Conservation (phyloP, 2,329 filamentous ascomycete species). For the Zopfia rhizophila region DNA sequence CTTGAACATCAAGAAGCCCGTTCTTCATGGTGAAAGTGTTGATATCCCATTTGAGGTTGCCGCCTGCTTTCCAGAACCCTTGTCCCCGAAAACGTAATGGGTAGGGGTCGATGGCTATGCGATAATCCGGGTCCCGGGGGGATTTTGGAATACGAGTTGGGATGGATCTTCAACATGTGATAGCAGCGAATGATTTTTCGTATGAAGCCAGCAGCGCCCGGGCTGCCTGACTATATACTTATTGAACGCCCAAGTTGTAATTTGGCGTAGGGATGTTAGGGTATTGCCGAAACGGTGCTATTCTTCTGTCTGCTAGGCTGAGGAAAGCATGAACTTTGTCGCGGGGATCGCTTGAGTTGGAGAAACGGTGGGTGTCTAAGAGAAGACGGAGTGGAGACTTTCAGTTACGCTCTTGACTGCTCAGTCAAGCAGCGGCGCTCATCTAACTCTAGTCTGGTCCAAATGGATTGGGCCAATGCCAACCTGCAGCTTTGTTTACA, state of each 20-base stretch:
- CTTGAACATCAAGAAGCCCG: conserved; percentile 32
- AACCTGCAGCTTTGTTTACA: conserved; percentile 28
- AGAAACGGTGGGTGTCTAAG: conserved; percentile 36
- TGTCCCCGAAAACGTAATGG: conserved; percentile 34
- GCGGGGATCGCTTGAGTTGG: conserved; percentile 36
- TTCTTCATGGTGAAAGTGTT: conserved; percentile 22
- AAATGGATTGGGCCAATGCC: conserved; percentile 36
- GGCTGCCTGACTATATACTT: conserved; percentile 32
- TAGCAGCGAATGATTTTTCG: conserved; percentile 31
- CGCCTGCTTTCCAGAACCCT: conserved; percentile 28
- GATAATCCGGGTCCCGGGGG: conserved; percentile 43
- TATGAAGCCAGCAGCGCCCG: conserved; percentile 28
- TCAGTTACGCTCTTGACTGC: not conserved
- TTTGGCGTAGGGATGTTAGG: conserved; percentile 28
- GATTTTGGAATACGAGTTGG: conserved; percentile 20
- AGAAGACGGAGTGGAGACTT: conserved; percentile 30
- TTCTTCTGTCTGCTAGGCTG: conserved; percentile 28
- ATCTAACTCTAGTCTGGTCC: conserved; percentile 30
- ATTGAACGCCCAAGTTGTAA: conserved; percentile 32
- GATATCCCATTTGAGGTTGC: conserved; percentile 21
- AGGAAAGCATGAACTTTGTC: conserved; percentile 45
- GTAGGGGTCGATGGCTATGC: conserved; percentile 33
- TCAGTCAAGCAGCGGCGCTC: conserved; percentile 6
- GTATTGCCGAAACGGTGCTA: conserved; percentile 31
- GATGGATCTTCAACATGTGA: conserved; percentile 37